Evolutionary conservation across 2,329 filamentous ascomycete species (phyloP).

Genomic region (Xylariaceae sp.): DNA sequence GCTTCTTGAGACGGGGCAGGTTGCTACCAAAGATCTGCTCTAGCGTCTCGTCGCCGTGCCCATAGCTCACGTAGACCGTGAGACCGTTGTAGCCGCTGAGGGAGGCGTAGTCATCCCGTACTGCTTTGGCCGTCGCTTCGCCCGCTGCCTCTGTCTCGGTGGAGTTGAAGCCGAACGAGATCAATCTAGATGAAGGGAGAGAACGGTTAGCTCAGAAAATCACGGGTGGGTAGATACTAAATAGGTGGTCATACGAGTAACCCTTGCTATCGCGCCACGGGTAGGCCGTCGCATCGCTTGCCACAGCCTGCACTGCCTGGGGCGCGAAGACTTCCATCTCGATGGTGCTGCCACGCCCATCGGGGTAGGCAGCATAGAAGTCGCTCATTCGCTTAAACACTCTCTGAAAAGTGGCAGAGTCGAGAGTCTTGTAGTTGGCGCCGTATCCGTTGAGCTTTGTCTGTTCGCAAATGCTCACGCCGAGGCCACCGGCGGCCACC

Average conservation of each 20-base stretch:
- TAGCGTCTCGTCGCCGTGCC: constrained; percentile 5
- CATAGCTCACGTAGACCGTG: constrained; percentile 5
- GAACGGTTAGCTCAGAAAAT: not conserved
- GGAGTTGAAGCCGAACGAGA: not conserved
- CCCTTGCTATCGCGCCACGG: constrained; percentile 22
- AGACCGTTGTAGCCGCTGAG: constrained; percentile 1
- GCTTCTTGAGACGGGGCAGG: constrained; percentile 4
- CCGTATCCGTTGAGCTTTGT: constrained; percentile 7
- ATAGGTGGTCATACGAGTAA: no score
- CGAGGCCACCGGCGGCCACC: not conserved
- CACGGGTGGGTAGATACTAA: constrained; percentile 1
- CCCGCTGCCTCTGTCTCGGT: constrained; percentile 5
- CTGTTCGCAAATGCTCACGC: not conserved
- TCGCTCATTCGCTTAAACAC: constrained; percentile 11
- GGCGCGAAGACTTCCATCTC: constrained; percentile 15
- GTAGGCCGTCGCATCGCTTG: constrained; percentile 21
- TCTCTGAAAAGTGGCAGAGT: constrained; percentile 6
- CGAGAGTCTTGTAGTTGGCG: constrained; percentile 9
- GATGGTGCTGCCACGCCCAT: not conserved
- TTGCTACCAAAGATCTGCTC: constrained; percentile 3
- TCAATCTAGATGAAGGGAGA: constrained; percentile 6
- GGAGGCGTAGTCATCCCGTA: not conserved
- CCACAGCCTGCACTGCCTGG: constrained; percentile 11
- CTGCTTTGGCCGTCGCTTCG: constrained; percentile 3
- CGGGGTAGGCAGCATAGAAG: constrained; percentile 13